Percentiles rank a stretch among this genome's conserved stretches.
Evolutionary conservation across 1,284 basidiomycete genomes (phyloP).

Genomic region (Malassezia arunalokei): DNA sequence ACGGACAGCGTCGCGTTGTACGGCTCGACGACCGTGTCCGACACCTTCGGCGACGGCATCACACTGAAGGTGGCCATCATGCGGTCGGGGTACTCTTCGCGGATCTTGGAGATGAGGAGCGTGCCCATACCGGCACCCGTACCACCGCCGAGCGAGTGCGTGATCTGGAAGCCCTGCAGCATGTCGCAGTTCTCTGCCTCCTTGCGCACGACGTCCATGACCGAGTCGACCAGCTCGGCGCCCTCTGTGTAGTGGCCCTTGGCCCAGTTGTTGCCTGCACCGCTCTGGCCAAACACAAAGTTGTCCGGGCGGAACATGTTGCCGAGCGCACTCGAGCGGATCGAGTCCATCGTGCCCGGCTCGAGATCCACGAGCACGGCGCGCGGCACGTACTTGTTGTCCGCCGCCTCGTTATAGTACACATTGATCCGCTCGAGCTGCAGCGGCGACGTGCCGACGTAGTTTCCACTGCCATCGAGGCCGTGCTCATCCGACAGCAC

Average conservation of each 20-base stretch:
- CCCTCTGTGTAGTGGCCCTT: conserved; percentile 50
- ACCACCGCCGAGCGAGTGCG: conserved; percentile 56
- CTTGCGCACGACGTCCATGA: conserved; percentile 55
- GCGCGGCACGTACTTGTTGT: conserved; percentile 77
- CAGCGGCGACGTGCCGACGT: conserved; percentile 80
- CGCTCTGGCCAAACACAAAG: conserved; percentile 56
- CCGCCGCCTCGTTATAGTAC: conserved; percentile 45
- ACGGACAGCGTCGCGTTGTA: conserved; percentile 57
- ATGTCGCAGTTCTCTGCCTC: conserved; percentile 54
- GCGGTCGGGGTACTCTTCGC: conserved; percentile 56
- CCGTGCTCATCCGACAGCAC: conserved; percentile 93
- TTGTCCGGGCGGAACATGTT: conserved; percentile 54
- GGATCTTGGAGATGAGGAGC: conserved; percentile 55
- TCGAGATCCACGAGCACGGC: conserved; percentile 72
- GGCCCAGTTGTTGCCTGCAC: conserved; percentile 55
- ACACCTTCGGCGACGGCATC: conserved; percentile 55
- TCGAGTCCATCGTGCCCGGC: conserved; percentile 92
- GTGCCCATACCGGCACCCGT: conserved; percentile 58
- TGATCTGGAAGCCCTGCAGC: conserved; percentile 55
- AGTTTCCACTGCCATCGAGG: conserved; percentile 74
- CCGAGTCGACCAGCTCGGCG: conserved; percentile 54
- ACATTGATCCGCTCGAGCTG: conserved; percentile 81
- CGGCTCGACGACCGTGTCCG: conserved; percentile 56
- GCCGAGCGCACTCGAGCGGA: conserved; percentile 58
- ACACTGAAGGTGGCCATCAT: conserved; percentile 59